Base-by-base conservation (phyloP, 306 rosid species). In the Prunus campanulata region DNA sequence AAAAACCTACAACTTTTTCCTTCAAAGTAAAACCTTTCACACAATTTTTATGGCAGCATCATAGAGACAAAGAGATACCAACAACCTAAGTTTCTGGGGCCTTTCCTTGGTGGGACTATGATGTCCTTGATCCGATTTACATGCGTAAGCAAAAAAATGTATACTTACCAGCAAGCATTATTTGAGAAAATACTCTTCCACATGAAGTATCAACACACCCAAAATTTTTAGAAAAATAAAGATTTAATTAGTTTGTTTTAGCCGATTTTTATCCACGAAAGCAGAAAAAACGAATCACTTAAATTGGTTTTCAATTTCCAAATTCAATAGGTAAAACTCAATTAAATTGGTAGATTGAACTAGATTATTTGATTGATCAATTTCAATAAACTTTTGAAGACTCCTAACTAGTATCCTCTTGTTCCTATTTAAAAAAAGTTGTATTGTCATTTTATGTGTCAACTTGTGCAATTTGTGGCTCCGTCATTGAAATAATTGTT, bases 41-140 rank as follows among this genome's bases (percentile, higher is more conserved):
- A 5, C 18, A 29, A 59, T 68, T 78, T 69, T 74, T 14, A 78
- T 74, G 81, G 70, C 74, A 70, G 78, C 77, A 74, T 73, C 77
- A 7, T 27, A 5, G 20, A 14, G 79, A 78, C 86, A 81, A 71
- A 75, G 70, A 71, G 57, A 82, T 81, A 67, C 83, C 83, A 75
- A 78, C 81, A 71, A 78, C 64, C 29, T 51, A 24, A 22, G 66
- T 67, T 63, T 12, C 6, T 51, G 74, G 74, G 69, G 66, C 81
- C 65, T 70, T 77, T 49, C 46, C 35, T 59, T 48, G 70, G 39
- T 77, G 82, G 66, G 70, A 62, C 77, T 75, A 47, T 46, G 27
- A 16, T 29, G 52, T 79, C 55, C 74, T 0, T 67, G 54, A 67
- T 39, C 65, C 35, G 61, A 75, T 75, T 51, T 60, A 32, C 63